Evolutionary conservation across 192 early-diverging fungal genomes (phyloP).

Genomic region (Linnemannia elongata): DNA sequence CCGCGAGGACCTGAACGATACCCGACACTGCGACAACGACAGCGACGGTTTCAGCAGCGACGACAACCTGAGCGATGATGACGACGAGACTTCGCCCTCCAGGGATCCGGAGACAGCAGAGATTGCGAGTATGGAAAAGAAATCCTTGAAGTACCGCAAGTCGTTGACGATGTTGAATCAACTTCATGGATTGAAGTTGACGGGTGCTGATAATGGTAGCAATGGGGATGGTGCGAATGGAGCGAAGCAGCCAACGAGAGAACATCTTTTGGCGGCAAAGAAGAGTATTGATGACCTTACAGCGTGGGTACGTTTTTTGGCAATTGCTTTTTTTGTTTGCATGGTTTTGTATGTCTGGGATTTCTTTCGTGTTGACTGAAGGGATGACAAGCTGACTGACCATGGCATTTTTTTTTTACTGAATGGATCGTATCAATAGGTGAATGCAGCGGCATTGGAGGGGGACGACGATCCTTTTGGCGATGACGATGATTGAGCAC

Average conservation of each 20-base stretch:
- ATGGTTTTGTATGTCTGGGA: neutral
- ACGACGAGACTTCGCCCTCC: constrained; percentile 28
- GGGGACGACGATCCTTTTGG: constrained; percentile 39
- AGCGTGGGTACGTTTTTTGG: constrained; percentile 38
- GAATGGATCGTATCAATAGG: constrained; percentile 12
- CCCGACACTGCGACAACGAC: constrained; percentile 29
- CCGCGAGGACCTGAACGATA: constrained; percentile 46
- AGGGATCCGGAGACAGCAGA: constrained; percentile 46
- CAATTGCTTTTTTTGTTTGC: neutral
- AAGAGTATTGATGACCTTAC: constrained; percentile 57
- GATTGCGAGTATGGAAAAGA: constrained; percentile 43
- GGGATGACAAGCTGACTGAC: neutral
- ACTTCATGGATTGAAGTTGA: constrained; percentile 24
- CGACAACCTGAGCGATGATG: constrained; percentile 11
- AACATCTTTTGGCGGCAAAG: constrained; percentile 51
- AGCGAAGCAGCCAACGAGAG: constrained; percentile 37
- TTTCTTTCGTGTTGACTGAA: neutral
- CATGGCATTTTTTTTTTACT: neutral
- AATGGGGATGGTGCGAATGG: constrained; percentile 11
- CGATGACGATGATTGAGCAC: constrained; percentile 32
- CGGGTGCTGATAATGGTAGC: neutral
- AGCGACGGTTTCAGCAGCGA: constrained; percentile 23
- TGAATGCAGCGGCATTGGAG: constrained; percentile 27
- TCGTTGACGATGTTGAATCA: constrained; percentile 49
- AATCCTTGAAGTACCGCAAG: constrained; percentile 45